Percentiles rank a stretch among this genome's conserved stretches.
Conservation (phyloP, 2,329 filamentous ascomycete genomes). For the Tothia fuscella region DNA sequence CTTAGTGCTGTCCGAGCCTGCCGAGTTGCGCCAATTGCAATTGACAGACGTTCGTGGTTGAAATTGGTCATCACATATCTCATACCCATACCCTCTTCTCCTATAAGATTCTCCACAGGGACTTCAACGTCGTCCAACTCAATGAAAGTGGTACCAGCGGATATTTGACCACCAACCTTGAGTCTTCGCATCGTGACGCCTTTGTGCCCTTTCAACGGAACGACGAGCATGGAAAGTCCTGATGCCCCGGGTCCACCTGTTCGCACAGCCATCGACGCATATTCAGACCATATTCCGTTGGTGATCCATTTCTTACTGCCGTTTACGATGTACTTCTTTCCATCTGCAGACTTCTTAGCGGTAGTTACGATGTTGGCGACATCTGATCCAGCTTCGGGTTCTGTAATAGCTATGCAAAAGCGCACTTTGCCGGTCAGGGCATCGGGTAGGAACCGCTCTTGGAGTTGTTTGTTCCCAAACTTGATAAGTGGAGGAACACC, state of each 20-base stretch:
- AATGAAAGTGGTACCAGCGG: constrained; percentile 62
- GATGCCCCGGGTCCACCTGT: constrained; percentile 52
- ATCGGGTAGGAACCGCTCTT: constrained; percentile 56
- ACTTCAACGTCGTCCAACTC: constrained; percentile 65
- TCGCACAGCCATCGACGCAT: constrained; percentile 58
- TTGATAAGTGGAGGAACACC: constrained; percentile 61
- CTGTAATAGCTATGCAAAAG: constrained; percentile 66
- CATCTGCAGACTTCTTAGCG: constrained; percentile 48
- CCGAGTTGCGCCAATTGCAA: constrained; percentile 52
- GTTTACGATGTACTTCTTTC: constrained; percentile 58
- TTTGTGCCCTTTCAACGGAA: constrained; percentile 54
- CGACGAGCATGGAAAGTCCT: constrained; percentile 55
- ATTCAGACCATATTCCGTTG: constrained; percentile 59
- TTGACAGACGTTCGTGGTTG: constrained; percentile 63
- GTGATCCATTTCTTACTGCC: constrained; percentile 76
- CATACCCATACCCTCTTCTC: constrained; percentile 60
- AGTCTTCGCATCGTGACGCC: constrained; percentile 58
- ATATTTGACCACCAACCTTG: constrained; percentile 52
- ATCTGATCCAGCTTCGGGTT: constrained; percentile 62
- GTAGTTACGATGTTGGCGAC: constrained; percentile 62
- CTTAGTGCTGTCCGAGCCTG: constrained; percentile 49
- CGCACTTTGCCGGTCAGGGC: constrained; percentile 54
- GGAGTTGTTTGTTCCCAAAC: constrained; percentile 49
- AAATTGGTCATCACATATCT: constrained; percentile 61
- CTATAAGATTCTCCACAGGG: constrained; percentile 57